A percentile compares a stretch with the other conserved stretches of the same genome.
phyloP scores from a whole-genome alignment of 2,329 filamentous ascomycete species.

The Keithomyces neogunnii region DNA sequence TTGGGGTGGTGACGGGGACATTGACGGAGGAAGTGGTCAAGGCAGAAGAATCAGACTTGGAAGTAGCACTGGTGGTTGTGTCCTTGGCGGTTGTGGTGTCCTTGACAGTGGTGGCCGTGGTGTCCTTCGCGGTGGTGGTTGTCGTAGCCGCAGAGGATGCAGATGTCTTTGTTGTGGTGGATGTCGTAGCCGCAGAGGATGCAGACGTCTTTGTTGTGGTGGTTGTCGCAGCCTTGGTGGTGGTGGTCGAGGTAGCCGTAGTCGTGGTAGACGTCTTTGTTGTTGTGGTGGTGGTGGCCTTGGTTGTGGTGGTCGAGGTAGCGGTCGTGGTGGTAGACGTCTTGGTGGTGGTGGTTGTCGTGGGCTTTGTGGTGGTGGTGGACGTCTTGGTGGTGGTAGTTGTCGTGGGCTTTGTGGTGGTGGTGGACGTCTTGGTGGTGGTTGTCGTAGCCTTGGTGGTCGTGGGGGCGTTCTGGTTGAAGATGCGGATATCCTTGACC shows the following conservation, averaged over 20 bases:
- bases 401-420: not conserved
- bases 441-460: constrained; percentile 9
- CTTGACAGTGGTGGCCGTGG: not conserved
- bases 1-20: not conserved
- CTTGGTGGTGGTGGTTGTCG: not conserved
- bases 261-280: constrained; percentile 5
- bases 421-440: constrained; percentile 1
- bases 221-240: not conserved
- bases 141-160: not conserved
- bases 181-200: not conserved
- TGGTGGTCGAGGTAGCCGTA: constrained; percentile 2
- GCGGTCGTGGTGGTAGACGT: constrained; percentile 5
- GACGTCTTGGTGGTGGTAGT: not conserved
- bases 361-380: not conserved
- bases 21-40: not conserved
- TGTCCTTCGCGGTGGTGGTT: no score
- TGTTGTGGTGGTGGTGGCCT: constrained; percentile 6
- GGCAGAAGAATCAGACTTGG: not conserved
- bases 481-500: constrained; percentile 33
- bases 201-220: not conserved
- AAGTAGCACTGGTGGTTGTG: not conserved
- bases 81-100: constrained; percentile 2
- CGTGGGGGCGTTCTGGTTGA: constrained; percentile 9
- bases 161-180: constrained; percentile 6
- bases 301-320: not conserved